Base-by-base conservation (phyloP, 2,329 filamentous ascomycete species). In the Penicillium sp. region DNA sequence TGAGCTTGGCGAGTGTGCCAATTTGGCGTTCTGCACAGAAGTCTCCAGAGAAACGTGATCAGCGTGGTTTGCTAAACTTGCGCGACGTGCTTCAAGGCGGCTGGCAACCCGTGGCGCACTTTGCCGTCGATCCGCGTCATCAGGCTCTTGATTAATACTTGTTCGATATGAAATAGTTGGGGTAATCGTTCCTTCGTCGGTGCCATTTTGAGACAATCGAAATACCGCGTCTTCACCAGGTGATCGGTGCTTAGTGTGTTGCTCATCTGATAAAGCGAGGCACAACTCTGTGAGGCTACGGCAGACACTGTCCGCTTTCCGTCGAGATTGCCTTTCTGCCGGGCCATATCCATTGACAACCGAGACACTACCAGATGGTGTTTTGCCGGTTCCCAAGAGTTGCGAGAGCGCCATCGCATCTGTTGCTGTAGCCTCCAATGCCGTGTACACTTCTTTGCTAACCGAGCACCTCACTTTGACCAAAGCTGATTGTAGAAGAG, bases 251-350 rank as follows among this genome's bases (percentile, higher is more conserved):
- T 66, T 71, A 31, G 69, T 70, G 52, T 75, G 58, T 30, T 75
- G 72, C 46, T 87, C 86, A 65, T 91, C 90, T 31, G 89, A 88
- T 58, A 99, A 81, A 0, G 93, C 91, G 60, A 99, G 86, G 73
- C 92, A 97, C 7, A 99, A 83, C 76, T 99, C 95, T 0, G 94
- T 98, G 67, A 99, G 80, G 71, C 91, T 95, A 58, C 94, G 90
- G 75, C 95, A 98, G 73, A 99, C 88, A 72, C 91, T 93, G 73
- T 99, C 94, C 30, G 92, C 92, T 77, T 97, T 97, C 65, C 94
- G 88, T 53, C 93, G 88, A 17, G 97, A 83, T 73, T 96, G 92
- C 55, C 95, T 88, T 74, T 99, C 94, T 1, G 91, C 89, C 11
- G 73, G 69, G 41, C 68, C 66, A 29, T 73, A 74, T 17, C 74